These are phyloP conservation scores for Microbotryomycetes sp. DNA, from an alignment of 1,284 basidiomycete species.

Conservation along the genomic window DNA sequence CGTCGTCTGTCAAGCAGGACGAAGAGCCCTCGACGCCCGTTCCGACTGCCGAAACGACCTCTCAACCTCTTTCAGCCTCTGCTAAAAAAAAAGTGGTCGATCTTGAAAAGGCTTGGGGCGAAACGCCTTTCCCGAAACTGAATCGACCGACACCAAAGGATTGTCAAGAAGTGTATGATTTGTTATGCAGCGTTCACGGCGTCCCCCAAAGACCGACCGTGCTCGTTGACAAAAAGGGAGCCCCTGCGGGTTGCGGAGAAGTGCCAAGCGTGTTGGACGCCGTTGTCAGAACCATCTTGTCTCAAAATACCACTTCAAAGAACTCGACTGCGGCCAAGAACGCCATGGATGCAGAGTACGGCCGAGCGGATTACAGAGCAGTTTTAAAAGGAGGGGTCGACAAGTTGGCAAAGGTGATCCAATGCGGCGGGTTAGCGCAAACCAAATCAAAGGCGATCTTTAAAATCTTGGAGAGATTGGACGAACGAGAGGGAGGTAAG, in stretches of 20 bases:
- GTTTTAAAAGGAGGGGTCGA: slow-evolving; percentile 52
- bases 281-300: slow-evolving; percentile 62
- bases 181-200: slow-evolving; percentile 45
- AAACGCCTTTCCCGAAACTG: slow-evolving; percentile 52
- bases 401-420: slow-evolving; percentile 55
- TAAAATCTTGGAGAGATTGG: slow-evolving; percentile 50
- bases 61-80: neutral
- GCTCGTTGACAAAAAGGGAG: slow-evolving; percentile 36
- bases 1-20: too few relatives aligned
- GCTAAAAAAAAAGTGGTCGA: neutral
- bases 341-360: slow-evolving; percentile 54
- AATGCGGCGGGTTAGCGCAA: slow-evolving; percentile 62
- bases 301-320: slow-evolving; percentile 60
- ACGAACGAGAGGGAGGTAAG: slow-evolving; percentile 45
- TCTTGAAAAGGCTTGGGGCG: neutral
- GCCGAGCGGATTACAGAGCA: slow-evolving; percentile 54
- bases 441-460: slow-evolving; percentile 65
- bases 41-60: neutral
- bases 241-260: slow-evolving; percentile 51
- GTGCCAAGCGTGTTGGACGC: slow-evolving; percentile 62
- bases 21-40: neutral
- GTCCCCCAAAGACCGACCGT: slow-evolving; percentile 39
- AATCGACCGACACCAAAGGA: slow-evolving; percentile 50
- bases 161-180: slow-evolving; percentile 46
- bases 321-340: slow-evolving; percentile 61